These are phyloP conservation scores for Citrullus amarus DNA, from an alignment of 306 rosid genomes.

Conservation along the genomic window DNA sequence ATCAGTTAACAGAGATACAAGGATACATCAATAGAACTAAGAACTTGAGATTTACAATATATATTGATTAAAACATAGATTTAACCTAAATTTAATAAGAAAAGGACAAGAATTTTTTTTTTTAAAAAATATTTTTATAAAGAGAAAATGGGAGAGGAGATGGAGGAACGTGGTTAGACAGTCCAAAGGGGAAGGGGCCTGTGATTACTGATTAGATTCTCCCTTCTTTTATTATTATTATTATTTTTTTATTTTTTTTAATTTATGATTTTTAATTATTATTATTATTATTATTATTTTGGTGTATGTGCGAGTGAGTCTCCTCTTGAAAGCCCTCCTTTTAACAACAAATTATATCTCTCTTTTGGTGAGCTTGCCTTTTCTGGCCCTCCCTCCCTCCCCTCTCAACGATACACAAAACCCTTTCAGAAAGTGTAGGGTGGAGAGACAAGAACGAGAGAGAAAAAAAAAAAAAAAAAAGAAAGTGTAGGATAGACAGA, in stretches of 20 bases:
- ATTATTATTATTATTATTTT: too few relatives aligned
- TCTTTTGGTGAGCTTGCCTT: not conserved
- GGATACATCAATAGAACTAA: too few relatives aligned
- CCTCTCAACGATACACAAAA: not conserved
- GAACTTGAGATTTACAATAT: too few relatives aligned
- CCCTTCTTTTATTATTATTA: not conserved
- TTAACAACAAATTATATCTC: not conserved
- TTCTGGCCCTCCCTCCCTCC: not conserved
- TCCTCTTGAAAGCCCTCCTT: not conserved
- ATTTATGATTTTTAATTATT: too few relatives aligned
- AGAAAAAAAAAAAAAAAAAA: too few relatives aligned
- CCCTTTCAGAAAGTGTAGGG: not conserved
- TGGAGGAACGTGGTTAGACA: not conserved
- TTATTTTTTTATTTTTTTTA: too few relatives aligned
- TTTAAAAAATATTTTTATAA: not conserved
- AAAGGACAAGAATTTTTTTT: not conserved
- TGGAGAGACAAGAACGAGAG: not conserved
- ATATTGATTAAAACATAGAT: too few relatives aligned
- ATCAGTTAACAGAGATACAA: too few relatives aligned
- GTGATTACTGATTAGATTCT: conserved; percentile 7
- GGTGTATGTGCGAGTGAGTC: not conserved
- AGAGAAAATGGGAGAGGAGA: not conserved
- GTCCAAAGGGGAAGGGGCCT: not conserved
- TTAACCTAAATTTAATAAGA: not conserved
- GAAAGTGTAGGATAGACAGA: too few relatives aligned